A percentile compares a stretch with the other conserved stretches of the same genome.
phyloP scores from a whole-genome alignment of 2,329 filamentous ascomycete species.

The Sclerotinia sclerotiorum region DNA sequence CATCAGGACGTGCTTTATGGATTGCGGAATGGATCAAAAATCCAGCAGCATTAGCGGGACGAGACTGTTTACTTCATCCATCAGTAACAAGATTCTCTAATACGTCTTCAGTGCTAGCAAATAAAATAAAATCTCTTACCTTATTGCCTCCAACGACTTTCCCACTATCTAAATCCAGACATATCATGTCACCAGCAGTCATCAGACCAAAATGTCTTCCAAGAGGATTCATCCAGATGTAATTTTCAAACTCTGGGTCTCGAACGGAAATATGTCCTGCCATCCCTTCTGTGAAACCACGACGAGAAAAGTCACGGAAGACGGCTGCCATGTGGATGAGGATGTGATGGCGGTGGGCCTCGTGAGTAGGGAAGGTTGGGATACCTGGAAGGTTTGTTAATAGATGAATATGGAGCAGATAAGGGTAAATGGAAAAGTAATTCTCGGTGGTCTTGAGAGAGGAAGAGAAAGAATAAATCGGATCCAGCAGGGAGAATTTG shows the following conservation, averaged over 20 bases:
- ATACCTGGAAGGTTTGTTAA: slow-evolving; percentile 46
- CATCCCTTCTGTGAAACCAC: slow-evolving; percentile 68
- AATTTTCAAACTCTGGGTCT: slow-evolving; percentile 60
- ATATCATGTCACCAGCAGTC: slow-evolving; percentile 65
- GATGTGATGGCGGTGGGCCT: slow-evolving; percentile 61
- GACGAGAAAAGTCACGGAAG: slow-evolving; percentile 66
- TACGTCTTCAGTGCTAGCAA: neutral
- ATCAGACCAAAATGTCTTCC: slow-evolving; percentile 65
- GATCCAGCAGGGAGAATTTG: too few relatives aligned
- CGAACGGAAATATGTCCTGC: slow-evolving; percentile 66
- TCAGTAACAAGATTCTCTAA: neutral
- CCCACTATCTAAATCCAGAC: slow-evolving; percentile 60
- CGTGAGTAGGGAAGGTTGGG: slow-evolving; percentile 53
- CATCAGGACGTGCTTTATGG: slow-evolving; percentile 63
- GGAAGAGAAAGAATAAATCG: neutral
- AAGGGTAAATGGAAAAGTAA: neutral
- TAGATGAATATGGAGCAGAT: neutral
- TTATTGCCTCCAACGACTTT: slow-evolving; percentile 63
- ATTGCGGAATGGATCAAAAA: slow-evolving; percentile 70
- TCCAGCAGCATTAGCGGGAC: slow-evolving; percentile 65
- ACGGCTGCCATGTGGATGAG: slow-evolving; percentile 66
- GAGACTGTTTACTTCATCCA: slow-evolving; percentile 37
- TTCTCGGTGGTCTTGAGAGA: neutral
- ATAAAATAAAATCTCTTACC: slow-evolving; percentile 25
- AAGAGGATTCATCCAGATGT: slow-evolving; percentile 70